Evolutionary conservation across 345 rosid genomes (phyloP), one percentile per base, ranked within the genome.

Genomic region (Melastoma malabathricum): DNA sequence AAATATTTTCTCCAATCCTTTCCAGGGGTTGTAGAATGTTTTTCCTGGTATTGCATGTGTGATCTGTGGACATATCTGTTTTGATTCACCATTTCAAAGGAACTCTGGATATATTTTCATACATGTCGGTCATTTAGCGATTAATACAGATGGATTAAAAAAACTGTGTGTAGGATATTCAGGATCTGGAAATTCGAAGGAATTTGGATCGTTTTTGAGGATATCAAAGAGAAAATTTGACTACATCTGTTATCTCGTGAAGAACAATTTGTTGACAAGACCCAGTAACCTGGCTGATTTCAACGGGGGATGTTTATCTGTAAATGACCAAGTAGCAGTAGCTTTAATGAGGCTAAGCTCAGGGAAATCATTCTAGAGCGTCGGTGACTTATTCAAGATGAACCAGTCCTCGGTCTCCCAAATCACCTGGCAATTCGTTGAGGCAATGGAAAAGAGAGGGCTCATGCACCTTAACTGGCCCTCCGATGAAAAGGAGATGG

Each of bases 371-470:
- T 52, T 77, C 3, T 65, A 67, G 51, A 59, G 61, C 10, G 65
- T 81, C 31, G 88, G 79, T 9, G 79, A 81, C 51, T 69, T 64
- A 0, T 75, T 78, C 13, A 79, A 83, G 43, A 61, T 77, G 55
- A 75, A 71, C 55, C 88, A 78, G 59, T 77, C 77, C 8, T 75
- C 79, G 3, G 88, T 81, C 55, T 73, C 76, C 25, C 88, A 81
- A 65, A 73, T 81, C 20, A 81, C 88, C 16, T 81, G 88, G 83
- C 83, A 80, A 15, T 77, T 81, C 31, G 81, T 81, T 2, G 78
- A 77, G 69, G 62, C 88, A 10, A 62, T 81, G 83, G 88, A 81
- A 71, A 72, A 73, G 66, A 72, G 59, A 44, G 81, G 74, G 10
- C 75, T 81, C 52, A 64, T 18, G 22, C 88, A 81, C 69, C 70